Evolutionary conservation across 768 basidiomycete genomes (phyloP).

Genomic region (Lentinula boryana): DNA sequence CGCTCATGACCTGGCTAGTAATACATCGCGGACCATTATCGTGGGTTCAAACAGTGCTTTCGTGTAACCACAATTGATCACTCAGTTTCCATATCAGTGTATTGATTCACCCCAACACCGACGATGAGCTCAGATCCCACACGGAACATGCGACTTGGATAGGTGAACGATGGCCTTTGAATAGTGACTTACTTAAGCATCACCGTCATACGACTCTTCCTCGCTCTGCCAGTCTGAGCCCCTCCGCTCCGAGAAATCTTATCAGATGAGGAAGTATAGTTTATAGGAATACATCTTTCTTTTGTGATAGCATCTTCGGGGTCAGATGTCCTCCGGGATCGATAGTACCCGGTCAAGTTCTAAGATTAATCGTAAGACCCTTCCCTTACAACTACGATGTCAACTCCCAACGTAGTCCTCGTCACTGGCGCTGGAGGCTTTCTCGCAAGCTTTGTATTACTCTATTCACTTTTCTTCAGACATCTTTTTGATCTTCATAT

Average conservation of each 20-base stretch:
- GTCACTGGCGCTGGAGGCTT: conserved; percentile 6
- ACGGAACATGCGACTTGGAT: conserved; percentile 64
- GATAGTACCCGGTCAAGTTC: no score
- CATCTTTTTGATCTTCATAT: not conserved
- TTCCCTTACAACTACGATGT: conserved; percentile 1
- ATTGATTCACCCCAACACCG: conserved; percentile 67
- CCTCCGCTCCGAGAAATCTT: not conserved
- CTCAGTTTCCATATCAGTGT: conserved; percentile 34
- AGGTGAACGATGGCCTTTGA: conserved; percentile 52
- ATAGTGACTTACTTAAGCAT: conserved; percentile 31
- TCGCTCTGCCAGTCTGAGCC: not conserved
- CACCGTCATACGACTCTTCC: conserved; percentile 1
- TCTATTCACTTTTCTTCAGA: not conserved
- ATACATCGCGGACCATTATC: conserved; percentile 68
- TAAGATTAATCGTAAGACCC: not conserved
- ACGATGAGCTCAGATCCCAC: conserved; percentile 50
- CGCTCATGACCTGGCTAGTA: conserved; percentile 61
- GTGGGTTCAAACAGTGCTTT: conserved; percentile 31
- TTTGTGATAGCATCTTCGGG: not conserved
- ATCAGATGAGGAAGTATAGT: no score
- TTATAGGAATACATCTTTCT: no score
- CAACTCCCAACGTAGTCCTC: conserved; percentile 1
- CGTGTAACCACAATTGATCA: not conserved
- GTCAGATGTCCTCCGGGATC: not conserved
- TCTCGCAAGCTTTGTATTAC: conserved; percentile 2